Conservation (phyloP, 495 filamentous ascomycete genomes). For the Hypomontagnella submonticulosa region DNA sequence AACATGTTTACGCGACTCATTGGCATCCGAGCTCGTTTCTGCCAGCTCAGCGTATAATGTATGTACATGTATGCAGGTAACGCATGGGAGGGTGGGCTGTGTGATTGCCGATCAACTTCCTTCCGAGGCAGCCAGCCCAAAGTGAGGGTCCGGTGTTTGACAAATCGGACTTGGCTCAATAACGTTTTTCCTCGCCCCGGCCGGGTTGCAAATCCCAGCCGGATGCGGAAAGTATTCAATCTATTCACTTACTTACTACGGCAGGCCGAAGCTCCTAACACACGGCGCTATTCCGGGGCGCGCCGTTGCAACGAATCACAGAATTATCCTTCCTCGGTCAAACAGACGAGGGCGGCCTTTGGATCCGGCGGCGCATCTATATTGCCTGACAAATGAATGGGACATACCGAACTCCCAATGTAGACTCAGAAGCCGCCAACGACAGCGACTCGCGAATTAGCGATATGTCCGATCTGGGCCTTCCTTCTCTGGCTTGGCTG, state of each 20-base stretch:
- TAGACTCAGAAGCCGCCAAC: no score
- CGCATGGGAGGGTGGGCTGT: slow-evolving; percentile 6
- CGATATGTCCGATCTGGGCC: no score
- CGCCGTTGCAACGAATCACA: slow-evolving; percentile 5
- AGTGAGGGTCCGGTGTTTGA: slow-evolving; percentile 1
- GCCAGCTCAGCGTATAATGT: slow-evolving; percentile 3
- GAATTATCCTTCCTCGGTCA: neutral
- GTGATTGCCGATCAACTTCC: slow-evolving; percentile 33
- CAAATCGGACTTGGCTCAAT: slow-evolving; percentile 13
- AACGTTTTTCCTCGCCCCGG: slow-evolving; percentile 16
- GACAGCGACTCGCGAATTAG: no score
- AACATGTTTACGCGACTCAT: slow-evolving; percentile 12
- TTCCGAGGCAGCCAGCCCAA: neutral
- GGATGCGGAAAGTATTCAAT: slow-evolving; percentile 27
- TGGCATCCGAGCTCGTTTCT: slow-evolving; percentile 1
- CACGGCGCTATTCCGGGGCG: slow-evolving; percentile 32
- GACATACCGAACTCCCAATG: no score
- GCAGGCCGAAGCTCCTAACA: slow-evolving; percentile 17
- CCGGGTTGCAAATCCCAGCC: slow-evolving; percentile 28
- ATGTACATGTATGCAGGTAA: slow-evolving; percentile 5
- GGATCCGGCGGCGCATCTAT: neutral
- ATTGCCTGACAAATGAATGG: no score
- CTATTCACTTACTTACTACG: slow-evolving; percentile 17
- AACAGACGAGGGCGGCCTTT: neutral
- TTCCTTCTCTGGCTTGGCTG: no score